Conservation (phyloP, 2,329 filamentous ascomycete genomes). For the Diaporthe velutina region DNA sequence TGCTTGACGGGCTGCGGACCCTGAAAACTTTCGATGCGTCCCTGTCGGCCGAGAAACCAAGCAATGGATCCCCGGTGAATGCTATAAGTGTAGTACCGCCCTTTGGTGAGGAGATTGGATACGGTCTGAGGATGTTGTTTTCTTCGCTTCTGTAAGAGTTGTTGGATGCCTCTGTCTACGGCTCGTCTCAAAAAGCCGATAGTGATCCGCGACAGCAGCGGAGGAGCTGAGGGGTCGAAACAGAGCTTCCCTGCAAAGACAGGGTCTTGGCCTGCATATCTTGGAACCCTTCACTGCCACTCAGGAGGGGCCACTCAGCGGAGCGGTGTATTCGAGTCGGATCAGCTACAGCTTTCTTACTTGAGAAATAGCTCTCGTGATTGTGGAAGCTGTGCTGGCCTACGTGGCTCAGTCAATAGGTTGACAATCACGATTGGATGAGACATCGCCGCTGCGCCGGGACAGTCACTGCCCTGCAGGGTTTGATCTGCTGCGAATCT, state of each 20-base stretch:
- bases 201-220: conserved; percentile 9
- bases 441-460: conserved; percentile 23
- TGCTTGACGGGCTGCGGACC: conserved; percentile 28
- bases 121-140: neutral
- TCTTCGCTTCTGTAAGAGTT: neutral
- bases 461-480: conserved; percentile 4
- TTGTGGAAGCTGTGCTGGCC: conserved; percentile 26
- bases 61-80: neutral
- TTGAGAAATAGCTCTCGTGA: conserved; percentile 16
- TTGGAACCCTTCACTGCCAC: conserved; percentile 38
- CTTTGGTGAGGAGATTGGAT: neutral
- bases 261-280: conserved; percentile 39
- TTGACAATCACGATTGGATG: conserved; percentile 6
- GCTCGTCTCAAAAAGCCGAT: conserved; percentile 9
- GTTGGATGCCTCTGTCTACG: conserved; percentile 7
- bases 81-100: neutral
- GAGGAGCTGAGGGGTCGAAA: conserved; percentile 36
- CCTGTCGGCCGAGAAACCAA: conserved; percentile 14
- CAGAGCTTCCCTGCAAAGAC: conserved; percentile 34
- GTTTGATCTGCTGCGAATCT: neutral
- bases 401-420: conserved; percentile 10
- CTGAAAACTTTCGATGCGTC: conserved; percentile 16
- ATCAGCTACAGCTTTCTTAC: neutral
- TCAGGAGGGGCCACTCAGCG: conserved; percentile 31
- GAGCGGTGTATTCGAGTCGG: conserved; percentile 37